Conservation (phyloP, 1,284 basidiomycete genomes). For the Caloboletus inedulis region DNA sequence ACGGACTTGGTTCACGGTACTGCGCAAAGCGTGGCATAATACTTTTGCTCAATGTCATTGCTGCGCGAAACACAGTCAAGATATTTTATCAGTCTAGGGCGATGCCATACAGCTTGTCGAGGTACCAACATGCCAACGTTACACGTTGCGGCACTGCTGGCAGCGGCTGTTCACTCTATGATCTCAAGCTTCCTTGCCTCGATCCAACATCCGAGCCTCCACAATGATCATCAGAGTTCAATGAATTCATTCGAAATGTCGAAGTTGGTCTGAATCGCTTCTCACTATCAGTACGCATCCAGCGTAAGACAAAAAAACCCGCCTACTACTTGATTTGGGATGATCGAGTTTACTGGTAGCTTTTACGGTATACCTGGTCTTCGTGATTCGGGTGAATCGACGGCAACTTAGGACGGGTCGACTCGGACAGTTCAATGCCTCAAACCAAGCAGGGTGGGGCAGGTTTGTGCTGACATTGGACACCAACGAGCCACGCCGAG, state of each 20-base stretch:
- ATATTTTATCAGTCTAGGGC: neutral
- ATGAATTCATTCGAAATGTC: neutral
- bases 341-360: too few relatives aligned
- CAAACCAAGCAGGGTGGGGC: neutral
- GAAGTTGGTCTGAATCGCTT: neutral
- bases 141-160: too few relatives aligned
- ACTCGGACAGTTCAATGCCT: neutral
- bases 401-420: too few relatives aligned
- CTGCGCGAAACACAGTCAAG: conserved; percentile 4
- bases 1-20: too few relatives aligned
- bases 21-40: neutral
- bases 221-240: neutral
- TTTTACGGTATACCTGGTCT: neutral
- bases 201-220: neutral
- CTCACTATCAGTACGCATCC: neutral
- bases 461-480: neutral
- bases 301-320: neutral
- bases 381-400: neutral
- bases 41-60: neutral
- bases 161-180: too few relatives aligned
- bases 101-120: neutral
- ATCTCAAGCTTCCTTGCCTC: neutral
- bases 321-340: neutral
- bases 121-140: too few relatives aligned
- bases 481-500: neutral